A percentile compares a stretch with the other conserved stretches of the same genome.
Evolutionary conservation across 1,139 yeast species (phyloP).

Genomic region (Taphrina flavorubra): DNA sequence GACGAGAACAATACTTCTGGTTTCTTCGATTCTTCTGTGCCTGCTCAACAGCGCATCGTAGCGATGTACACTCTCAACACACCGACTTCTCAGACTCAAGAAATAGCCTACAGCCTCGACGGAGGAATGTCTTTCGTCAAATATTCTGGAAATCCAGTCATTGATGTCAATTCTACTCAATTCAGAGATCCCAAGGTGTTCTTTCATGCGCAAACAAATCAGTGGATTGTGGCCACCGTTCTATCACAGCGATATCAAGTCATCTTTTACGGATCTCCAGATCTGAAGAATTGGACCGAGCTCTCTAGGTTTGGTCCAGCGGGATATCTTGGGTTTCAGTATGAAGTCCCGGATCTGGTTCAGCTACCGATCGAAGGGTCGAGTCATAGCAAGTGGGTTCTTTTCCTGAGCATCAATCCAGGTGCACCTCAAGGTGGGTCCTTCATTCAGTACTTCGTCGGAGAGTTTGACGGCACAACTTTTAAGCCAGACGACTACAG

Average conservation of each 20-base stretch:
- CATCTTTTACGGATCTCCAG: conserved; percentile 51
- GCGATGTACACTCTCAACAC: conserved; percentile 52
- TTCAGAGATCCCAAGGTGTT: conserved; percentile 56
- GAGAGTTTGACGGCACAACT: conserved; percentile 54
- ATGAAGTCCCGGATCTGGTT: conserved; percentile 54
- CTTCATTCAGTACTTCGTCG: conserved; percentile 54
- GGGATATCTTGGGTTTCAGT: conserved; percentile 53
- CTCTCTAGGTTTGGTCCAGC: conserved; percentile 51
- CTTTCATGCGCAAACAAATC: conserved; percentile 51
- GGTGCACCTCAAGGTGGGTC: conserved; percentile 55
- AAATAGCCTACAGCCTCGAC: conserved; percentile 52
- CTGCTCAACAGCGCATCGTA: conserved; percentile 49
- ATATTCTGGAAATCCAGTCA: conserved; percentile 52
- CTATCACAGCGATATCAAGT: conserved; percentile 52
- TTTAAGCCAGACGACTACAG: conserved; percentile 50
- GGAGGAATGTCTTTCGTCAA: conserved; percentile 53
- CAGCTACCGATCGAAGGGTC: conserved; percentile 49
- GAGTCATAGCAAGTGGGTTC: conserved; percentile 51
- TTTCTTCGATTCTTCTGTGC: conserved; percentile 49
- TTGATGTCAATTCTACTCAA: conserved; percentile 50
- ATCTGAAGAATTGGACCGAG: conserved; percentile 51
- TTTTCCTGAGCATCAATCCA: conserved; percentile 54
- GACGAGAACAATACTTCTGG: conserved; percentile 54
- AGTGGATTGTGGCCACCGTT: conserved; percentile 55
- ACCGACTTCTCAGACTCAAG: conserved; percentile 49